Evolutionary conservation across 1,139 yeast species (phyloP).

Genomic region (Meyerozyma elateridarum): DNA sequence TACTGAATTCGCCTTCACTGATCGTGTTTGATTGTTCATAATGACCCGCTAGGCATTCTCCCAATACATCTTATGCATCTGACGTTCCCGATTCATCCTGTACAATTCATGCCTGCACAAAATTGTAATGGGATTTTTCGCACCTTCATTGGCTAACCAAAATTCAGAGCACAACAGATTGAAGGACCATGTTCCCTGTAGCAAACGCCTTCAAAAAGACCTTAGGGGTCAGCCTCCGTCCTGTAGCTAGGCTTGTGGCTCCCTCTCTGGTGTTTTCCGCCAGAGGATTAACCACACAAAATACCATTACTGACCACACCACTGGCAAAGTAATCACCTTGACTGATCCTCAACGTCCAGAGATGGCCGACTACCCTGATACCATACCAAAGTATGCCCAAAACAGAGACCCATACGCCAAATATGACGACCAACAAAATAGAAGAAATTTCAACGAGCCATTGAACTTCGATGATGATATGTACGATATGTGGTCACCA

Average conservation of each 20-base stretch:
- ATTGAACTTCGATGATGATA: conserved; percentile 64
- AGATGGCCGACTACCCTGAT: conserved; percentile 42
- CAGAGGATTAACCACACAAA: conserved; percentile 32
- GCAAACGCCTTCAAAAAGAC: no score
- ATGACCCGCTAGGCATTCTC: no score
- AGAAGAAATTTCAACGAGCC: conserved; percentile 78
- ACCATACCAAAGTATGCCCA: conserved; percentile 47
- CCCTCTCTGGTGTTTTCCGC: no score
- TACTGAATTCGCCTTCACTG: no score
- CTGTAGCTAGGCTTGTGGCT: no score
- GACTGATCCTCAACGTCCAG: conserved; percentile 43
- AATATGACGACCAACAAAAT: conserved; percentile 78
- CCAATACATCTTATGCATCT: no score
- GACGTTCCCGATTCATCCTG: background rate
- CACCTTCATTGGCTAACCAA: conserved; percentile 7
- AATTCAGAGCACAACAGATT: no score
- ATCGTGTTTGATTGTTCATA: no score
- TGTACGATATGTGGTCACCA: conserved; percentile 84
- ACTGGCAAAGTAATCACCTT: conserved; percentile 39
- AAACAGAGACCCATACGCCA: conserved; percentile 63
- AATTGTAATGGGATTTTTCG: conserved; percentile 2
- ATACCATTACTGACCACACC: conserved; percentile 38
- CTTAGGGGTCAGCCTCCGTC: no score
- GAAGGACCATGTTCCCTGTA: no score
- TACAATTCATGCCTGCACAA: background rate